Percentiles rank a stretch among this genome's conserved stretches.
Evolutionary conservation across 2,329 filamentous ascomycete species (phyloP).

Genomic region (Penicillium sclerotiorum): DNA sequence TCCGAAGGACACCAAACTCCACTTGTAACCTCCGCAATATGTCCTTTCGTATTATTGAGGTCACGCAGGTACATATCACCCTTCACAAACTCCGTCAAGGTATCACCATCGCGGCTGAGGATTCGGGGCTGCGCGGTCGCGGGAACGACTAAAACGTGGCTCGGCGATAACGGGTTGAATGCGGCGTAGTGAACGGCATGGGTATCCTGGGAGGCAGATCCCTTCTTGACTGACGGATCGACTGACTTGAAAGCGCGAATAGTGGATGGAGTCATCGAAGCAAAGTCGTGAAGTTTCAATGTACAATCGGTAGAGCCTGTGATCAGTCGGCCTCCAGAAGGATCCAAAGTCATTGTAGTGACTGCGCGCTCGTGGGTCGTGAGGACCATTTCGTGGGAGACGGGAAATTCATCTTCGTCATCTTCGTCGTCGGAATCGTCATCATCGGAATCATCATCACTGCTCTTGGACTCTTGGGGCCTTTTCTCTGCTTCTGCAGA

Average conservation of each 20-base stretch:
- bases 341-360: conserved; percentile 81
- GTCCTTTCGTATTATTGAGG: conserved; percentile 96
- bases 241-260: conserved; percentile 90
- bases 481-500: conserved; percentile 29
- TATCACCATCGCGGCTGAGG: conserved; percentile 83
- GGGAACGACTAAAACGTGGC: conserved; percentile 81
- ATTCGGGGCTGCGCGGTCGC: conserved; percentile 90
- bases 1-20: conserved; percentile 91
- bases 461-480: conserved; percentile 36
- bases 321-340: conserved; percentile 78
- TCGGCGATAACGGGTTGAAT: conserved; percentile 81
- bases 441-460: conserved; percentile 51
- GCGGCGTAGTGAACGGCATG: conserved; percentile 85
- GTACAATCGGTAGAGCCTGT: conserved; percentile 92
- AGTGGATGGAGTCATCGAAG: conserved; percentile 92
- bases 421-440: conserved; percentile 64
- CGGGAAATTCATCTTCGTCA: conserved; percentile 84
- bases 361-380: conserved; percentile 90
- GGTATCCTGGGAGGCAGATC: conserved; percentile 71
- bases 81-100: conserved; percentile 86
- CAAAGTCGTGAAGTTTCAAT: conserved; percentile 91
- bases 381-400: conserved; percentile 88
- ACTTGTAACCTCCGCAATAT: conserved; percentile 86
- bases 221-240: conserved; percentile 79
- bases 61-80: conserved; percentile 98